Conservation (phyloP, 495 filamentous ascomycete species). For the Hapsidospora chrysogenum region DNA sequence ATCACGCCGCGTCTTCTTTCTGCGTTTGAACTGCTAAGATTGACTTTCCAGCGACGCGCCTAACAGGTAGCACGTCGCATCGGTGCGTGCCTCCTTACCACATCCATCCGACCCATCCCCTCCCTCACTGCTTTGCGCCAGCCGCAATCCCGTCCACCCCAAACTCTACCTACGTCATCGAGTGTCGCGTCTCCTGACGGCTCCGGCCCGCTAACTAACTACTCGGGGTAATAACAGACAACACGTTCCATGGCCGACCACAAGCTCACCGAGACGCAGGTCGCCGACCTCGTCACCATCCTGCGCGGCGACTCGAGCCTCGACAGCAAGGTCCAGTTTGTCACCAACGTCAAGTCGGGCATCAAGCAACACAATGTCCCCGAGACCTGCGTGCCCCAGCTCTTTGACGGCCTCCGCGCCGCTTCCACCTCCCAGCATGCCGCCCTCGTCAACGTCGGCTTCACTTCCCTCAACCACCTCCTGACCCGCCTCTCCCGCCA, state of each 20-base stretch:
- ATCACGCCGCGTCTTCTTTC: too few relatives aligned
- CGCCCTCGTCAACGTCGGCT: constrained; percentile 51
- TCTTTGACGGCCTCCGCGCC: constrained; percentile 57
- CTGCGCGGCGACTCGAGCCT: constrained; percentile 53
- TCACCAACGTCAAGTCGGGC: constrained; percentile 60
- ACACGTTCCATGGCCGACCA: constrained; percentile 34
- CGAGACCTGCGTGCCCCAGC: constrained; percentile 46
- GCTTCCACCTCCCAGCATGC: constrained; percentile 57
- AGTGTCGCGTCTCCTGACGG: too few relatives aligned
- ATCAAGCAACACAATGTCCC: constrained; percentile 83
- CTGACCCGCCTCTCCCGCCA: constrained; percentile 70
- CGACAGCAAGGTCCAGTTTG: constrained; percentile 52
- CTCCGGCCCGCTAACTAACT: too few relatives aligned
- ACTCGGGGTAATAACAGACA: too few relatives aligned
- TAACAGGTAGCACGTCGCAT: too few relatives aligned
- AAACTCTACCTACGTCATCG: too few relatives aligned
- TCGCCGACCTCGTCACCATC: constrained; percentile 43
- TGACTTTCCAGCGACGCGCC: too few relatives aligned
- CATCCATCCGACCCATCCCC: too few relatives aligned
- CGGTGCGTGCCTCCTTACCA: too few relatives aligned
- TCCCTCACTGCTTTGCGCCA: too few relatives aligned
- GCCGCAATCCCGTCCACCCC: too few relatives aligned
- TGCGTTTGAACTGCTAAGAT: too few relatives aligned
- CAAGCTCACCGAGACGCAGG: constrained; percentile 43
- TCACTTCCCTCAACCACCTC: constrained; percentile 73